phyloP scores from a whole-genome alignment of 176 grass and related monocot species.

The Ensete glaucum region DNA sequence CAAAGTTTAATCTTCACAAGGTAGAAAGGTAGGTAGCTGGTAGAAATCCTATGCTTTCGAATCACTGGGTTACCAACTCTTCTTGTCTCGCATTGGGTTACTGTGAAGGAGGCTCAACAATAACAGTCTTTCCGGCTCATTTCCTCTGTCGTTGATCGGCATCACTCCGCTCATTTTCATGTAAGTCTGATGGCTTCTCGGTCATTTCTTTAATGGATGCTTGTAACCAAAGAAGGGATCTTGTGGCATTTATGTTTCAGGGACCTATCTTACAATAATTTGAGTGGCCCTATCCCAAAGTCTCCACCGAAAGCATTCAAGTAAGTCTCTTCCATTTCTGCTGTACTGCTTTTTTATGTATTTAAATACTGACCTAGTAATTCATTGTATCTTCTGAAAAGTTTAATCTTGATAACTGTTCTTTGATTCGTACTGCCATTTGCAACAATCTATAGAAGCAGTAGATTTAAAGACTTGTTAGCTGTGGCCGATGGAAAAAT shows the following conservation, averaged over 20 bases:
- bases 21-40: too few relatives aligned
- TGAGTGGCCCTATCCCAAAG: conserved; percentile 37
- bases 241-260: conserved; percentile 3
- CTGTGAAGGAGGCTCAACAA: conserved; percentile 10
- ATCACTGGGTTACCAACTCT: background rate
- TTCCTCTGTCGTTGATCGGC: background rate
- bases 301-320: conserved; percentile 69
- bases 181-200: conserved; percentile 1
- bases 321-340: conserved; percentile 25
- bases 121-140: conserved; percentile 14
- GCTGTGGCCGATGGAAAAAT: too few relatives aligned
- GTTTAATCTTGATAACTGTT: background rate
- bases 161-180: background rate
- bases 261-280: conserved; percentile 14
- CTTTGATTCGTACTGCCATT: background rate
- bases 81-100: background rate
- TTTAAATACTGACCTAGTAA: background rate
- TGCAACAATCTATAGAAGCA: too few relatives aligned
- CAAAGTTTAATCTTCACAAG: background rate
- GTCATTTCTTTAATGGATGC: background rate
- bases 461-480: too few relatives aligned
- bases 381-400: background rate
- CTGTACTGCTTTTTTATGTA: too few relatives aligned
- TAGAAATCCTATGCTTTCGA: too few relatives aligned
- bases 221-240: background rate